Evolutionary conservation across 108 stramenopile genomes (phyloP), one percentile per base, ranked within the genome.

Genomic region (Schizochytrium sp.): DNA sequence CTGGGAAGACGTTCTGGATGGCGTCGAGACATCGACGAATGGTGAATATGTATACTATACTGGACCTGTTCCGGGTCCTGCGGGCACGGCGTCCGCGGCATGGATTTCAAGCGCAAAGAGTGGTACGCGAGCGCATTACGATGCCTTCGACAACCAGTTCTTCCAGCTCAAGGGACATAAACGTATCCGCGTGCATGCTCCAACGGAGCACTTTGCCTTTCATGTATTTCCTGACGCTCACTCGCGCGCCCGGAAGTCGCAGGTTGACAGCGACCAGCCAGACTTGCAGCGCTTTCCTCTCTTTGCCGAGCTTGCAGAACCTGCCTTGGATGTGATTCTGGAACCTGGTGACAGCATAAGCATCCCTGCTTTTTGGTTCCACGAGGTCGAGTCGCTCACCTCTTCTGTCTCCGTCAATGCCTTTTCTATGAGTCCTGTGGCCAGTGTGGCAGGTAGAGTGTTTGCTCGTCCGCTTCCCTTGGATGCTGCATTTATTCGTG

Each of bases 331-430:
- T 60, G 89, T 91, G 6, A 23, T 89, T 12, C 89, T 92, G 14
- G 89, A 51, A 8, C 89, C 92, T 23, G 92, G 92, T 28, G 92
- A 92, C 48, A 76, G 58, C 23, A n/a, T 92, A 3, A 25, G 43
- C 44, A 91, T 92, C 18, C 92, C 92, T 4, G 92, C 92, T 1
- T 92, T 92, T 59, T 92, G 92, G 92, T 92, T 92, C 57, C 92
- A 92, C 48, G 90, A 92, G 57, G 55, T 92, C 41, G 92, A 92
- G 72, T 89, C 60, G 44, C 89, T 88, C 16, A 88, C 88, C 5
- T 5, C 83, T 25, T 53, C 48, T 16, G 76, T 83, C 45, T 83
- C 76, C 0, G 76, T 83, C 19, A 83, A 83, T 83, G 14, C 51
- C 28, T 83, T 83, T 23, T n/a, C 48, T 1, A 47, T 53, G 76